Evolutionary conservation across 345 rosid genomes (phyloP).

Genomic region (Salix caprea): DNA sequence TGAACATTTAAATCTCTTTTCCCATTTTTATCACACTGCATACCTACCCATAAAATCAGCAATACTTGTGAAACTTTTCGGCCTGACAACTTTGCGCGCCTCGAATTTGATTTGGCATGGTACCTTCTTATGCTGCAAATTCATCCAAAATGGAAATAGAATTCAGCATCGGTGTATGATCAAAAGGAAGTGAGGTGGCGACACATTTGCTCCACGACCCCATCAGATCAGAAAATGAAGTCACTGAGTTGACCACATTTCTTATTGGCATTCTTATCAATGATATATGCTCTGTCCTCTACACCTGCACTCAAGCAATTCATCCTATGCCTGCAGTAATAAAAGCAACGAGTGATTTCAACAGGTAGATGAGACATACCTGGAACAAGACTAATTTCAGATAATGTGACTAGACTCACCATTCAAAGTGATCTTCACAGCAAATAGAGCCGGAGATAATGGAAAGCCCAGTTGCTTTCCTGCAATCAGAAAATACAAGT

Average conservation of each 20-base stretch:
- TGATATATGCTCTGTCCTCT: constrained; percentile 42
- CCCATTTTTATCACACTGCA: background rate
- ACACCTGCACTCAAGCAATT: constrained; percentile 49
- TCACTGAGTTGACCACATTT: constrained; percentile 47
- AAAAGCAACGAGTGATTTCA: background rate
- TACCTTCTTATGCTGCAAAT: background rate
- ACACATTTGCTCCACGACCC: background rate
- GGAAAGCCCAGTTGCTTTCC: constrained; percentile 55
- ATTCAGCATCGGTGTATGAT: background rate
- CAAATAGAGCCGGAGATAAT: constrained; percentile 59
- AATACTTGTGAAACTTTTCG: background rate
- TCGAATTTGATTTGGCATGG: no score
- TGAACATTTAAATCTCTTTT: background rate
- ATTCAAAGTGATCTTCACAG: constrained; percentile 70
- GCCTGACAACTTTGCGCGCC: no score
- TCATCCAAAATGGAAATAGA: background rate
- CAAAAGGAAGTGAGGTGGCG: background rate
- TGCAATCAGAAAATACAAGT: constrained; percentile 15
- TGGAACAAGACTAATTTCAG: background rate
- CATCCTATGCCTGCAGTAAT: constrained; percentile 56
- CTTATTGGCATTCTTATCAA: constrained; percentile 22
- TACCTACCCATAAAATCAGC: background rate
- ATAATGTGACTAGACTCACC: constrained; percentile 28
- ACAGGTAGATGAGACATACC: background rate
- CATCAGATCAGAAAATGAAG: constrained; percentile 51